A percentile compares a stretch with the other conserved stretches of the same genome.
Conservation (phyloP, 2,329 filamentous ascomycete species). For the Dactylellina sp. region DNA sequence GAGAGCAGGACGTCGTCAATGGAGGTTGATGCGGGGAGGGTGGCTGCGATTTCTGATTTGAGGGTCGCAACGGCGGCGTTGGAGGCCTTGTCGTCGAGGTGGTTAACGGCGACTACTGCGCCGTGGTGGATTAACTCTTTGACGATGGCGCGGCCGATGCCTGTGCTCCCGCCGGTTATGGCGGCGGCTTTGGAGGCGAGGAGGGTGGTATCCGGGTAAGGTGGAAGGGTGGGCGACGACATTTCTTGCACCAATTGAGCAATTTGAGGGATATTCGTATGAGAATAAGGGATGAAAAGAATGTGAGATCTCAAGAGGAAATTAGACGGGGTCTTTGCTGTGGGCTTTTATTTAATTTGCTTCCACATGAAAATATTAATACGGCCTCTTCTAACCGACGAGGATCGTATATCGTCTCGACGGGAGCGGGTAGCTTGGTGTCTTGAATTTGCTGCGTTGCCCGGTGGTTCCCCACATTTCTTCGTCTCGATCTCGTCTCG, state of each 20-base stretch:
- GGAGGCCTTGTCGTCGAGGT: conserved; percentile 71
- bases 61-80: conserved; percentile 69
- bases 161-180: conserved; percentile 87
- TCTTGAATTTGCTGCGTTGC: conserved; percentile 5
- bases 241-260: conserved; percentile 12
- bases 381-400: background rate
- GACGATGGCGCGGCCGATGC: conserved; percentile 86
- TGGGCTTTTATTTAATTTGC: too few species aligned
- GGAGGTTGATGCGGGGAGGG: conserved; percentile 66
- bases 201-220: conserved; percentile 64
- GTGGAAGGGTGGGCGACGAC: conserved; percentile 30
- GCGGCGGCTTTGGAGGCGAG: conserved; percentile 81
- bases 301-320: too few species aligned
- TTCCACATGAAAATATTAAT: too few species aligned
- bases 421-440: background rate
- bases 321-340: too few species aligned
- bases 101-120: conserved; percentile 78
- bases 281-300: background rate
- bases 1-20: conserved; percentile 70
- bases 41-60: conserved; percentile 66
- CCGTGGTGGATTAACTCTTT: conserved; percentile 82
- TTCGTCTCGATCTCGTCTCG: conserved; percentile 56
- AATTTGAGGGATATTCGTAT: conserved; percentile 12
- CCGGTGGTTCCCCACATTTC: conserved; percentile 28
- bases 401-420: conserved; percentile 43